phyloP scores from a whole-genome alignment of 108 stramenopile genomes.

The Cyclotella atomus region DNA sequence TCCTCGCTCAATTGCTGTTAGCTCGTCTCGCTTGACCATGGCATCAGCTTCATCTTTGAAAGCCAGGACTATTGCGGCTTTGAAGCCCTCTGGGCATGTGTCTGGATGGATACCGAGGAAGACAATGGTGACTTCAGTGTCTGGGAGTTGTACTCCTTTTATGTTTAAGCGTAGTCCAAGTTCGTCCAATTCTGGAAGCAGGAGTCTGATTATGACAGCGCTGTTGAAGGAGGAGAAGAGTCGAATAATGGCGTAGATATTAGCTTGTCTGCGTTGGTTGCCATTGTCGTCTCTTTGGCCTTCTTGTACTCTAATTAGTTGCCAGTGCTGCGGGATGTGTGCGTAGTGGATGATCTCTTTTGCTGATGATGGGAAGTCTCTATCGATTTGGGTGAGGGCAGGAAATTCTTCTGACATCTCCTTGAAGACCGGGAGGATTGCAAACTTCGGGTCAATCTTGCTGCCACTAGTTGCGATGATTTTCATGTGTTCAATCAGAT shows the following conservation, averaged over 20 bases:
- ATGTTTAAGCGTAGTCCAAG: not conserved
- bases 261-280: too few species aligned
- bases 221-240: not conserved
- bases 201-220: not conserved
- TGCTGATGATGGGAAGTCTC: too few species aligned
- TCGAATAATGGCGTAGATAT: not conserved
- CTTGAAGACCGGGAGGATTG: too few species aligned
- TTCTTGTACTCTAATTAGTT: too few species aligned
- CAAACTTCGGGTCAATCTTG: too few species aligned
- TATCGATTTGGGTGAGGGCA: too few species aligned
- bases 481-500: too few species aligned
- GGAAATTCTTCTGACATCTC: too few species aligned
- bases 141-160: not conserved
- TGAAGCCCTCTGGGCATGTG: not conserved
- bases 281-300: too few species aligned
- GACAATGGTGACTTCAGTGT: not conserved
- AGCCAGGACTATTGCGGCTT: not conserved
- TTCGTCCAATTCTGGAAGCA: not conserved
- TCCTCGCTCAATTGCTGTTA: not conserved
- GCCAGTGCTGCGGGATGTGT: too few species aligned
- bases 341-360: too few species aligned
- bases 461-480: too few species aligned
- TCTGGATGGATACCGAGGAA: not conserved
- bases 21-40: not conserved
- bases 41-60: not conserved